A percentile compares a stretch with the other conserved stretches of the same genome.
Conservation (phyloP, 2,329 filamentous ascomycete genomes). For the Colletotrichum destructivum region DNA sequence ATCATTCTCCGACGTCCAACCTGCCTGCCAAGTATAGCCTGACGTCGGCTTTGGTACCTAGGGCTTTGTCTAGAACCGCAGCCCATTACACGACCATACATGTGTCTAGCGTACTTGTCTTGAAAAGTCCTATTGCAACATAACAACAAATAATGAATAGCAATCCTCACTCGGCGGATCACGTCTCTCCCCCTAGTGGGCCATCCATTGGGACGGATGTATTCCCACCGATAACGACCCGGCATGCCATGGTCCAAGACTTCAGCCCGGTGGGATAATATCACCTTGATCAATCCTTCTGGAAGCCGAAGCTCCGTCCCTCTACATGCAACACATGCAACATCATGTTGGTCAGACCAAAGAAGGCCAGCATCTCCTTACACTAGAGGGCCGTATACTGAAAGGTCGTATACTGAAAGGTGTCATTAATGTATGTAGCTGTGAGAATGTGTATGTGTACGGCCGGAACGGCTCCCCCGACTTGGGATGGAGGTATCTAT, state of each 20-base stretch:
- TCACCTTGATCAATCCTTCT: background rate
- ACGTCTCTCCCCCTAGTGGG: background rate
- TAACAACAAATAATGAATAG: no score
- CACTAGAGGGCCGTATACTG: background rate
- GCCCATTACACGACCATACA: background rate
- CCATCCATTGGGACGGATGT: slow-evolving; percentile 12
- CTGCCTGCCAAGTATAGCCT: slow-evolving; percentile 9
- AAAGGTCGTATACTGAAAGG: background rate
- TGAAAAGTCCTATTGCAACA: no score
- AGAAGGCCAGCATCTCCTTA: background rate
- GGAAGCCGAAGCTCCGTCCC: slow-evolving; percentile 23
- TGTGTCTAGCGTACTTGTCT: no score
- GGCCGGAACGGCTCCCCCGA: slow-evolving; percentile 21
- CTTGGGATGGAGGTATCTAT: slow-evolving; percentile 39
- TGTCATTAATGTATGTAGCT: slow-evolving; percentile 40
- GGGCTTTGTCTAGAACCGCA: background rate
- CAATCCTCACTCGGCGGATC: no score
- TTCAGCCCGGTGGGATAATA: background rate
- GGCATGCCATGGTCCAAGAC: background rate
- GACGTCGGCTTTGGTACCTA: background rate
- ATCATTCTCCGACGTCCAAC: slow-evolving; percentile 20
- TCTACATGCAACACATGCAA: background rate
- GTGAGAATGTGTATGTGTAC: slow-evolving; percentile 30
- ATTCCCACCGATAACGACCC: slow-evolving; percentile 21
- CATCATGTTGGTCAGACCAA: background rate